A percentile compares a stretch with the other conserved stretches of the same genome.
phyloP scores from a whole-genome alignment of 352 stramenopile species.

The Pythium guiyangense region DNA sequence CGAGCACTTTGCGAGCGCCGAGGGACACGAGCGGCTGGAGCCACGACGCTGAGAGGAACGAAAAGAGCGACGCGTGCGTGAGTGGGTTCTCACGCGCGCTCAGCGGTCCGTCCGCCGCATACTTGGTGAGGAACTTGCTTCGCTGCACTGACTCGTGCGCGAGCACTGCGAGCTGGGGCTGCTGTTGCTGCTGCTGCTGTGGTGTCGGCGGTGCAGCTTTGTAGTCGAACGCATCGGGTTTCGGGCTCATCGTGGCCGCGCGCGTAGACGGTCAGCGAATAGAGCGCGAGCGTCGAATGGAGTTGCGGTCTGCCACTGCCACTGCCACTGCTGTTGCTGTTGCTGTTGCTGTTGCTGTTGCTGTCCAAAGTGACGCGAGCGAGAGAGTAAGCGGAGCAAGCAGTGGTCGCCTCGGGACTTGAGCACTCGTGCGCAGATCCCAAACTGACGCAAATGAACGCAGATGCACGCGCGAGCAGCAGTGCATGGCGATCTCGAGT shows the following conservation, averaged over 20 bases:
- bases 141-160: background rate
- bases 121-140: too few relatives aligned
- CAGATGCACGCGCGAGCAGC: background rate
- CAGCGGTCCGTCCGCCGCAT: conserved; percentile 77
- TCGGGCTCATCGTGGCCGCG: background rate
- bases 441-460: background rate
- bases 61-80: too few relatives aligned
- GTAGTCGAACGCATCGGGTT: background rate
- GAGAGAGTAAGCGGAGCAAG: background rate
- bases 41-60: too few relatives aligned
- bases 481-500: too few relatives aligned
- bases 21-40: conserved; percentile 44
- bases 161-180: conserved; percentile 85
- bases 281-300: background rate
- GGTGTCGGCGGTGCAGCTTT: conserved; percentile 65
- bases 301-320: too few relatives aligned
- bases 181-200: conserved; percentile 75
- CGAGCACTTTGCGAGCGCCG: too few relatives aligned
- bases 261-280: background rate
- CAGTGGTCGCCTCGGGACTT: background rate
- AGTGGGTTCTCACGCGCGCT: conserved; percentile 89
- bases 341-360: too few relatives aligned
- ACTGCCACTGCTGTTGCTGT: too few relatives aligned
- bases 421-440: background rate
- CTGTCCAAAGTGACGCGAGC: background rate